Base-by-base conservation (phyloP, 1,139 yeast genomes). In the Spathaspora jeffriesii region DNA sequence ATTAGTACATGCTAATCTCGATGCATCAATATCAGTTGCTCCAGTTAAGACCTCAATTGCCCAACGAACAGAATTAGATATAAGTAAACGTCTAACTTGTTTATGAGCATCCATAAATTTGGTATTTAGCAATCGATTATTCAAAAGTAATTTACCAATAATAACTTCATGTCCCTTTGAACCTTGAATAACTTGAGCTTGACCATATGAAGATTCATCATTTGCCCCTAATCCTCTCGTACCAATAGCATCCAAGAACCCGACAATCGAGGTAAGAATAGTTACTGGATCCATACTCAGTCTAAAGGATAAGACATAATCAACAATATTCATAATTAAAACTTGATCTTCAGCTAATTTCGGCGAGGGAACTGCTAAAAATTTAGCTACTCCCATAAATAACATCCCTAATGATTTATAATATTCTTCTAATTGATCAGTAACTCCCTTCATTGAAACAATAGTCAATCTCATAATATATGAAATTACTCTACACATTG, bases 1-100 rank as follows among this genome's bases (percentile, higher is more conserved):
- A 27, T 84, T 70, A 38, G 85, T 78, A 52, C 81, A 76, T 0
- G 91, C 85, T 54, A 86, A 68, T 63, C 95, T 74, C 3, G 82
- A 64, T 20, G 85, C 82, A 42, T 81, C 85, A 31, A 80, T 57
- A 57, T 84, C 88, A 17, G 73, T 66, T 2, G 77, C 74, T 8
- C 81, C 79, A 47, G 71, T 61, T 40, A 82, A 76, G 4, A 85
- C 81, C 49, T 82, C 81, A 68, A 85, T 68, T 1, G 86, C 71
- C 90, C 93, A 84, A 44, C 73, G 73, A 22, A 87, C 76, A 20
- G 87, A 66, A 46, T 74, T 70, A 6, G 77, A 68, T 28, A 84
- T 67, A 57, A 87, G 71, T 13, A 62, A 59, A 10, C 75, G 70
- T 40, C 84, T 68, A 11, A 76, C 62, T 17, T 64, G 65, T 34